Percentiles rank a stretch among this genome's conserved stretches.
These are phyloP conservation scores for Aspergillus hancockii DNA, from an alignment of 495 filamentous ascomycete species.

Conservation along the genomic window DNA sequence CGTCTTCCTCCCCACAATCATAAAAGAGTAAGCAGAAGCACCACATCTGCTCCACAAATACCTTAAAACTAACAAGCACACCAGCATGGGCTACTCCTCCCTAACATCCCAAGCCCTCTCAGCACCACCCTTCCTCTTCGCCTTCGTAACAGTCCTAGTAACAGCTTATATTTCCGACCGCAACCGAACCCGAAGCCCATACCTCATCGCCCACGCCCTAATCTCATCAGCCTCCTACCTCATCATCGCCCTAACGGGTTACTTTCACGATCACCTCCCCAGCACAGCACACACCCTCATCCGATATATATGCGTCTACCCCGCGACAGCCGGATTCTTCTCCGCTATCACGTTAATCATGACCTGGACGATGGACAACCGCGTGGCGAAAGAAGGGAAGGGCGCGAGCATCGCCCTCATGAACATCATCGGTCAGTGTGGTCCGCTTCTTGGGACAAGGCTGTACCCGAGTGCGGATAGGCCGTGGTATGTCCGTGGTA, in stretches of 20 bases:
- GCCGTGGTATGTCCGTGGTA: slow-evolving; percentile 61
- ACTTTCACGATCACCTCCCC: slow-evolving; percentile 39
- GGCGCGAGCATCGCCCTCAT: slow-evolving; percentile 59
- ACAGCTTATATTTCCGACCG: slow-evolving; percentile 56
- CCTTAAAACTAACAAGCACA: slow-evolving; percentile 9
- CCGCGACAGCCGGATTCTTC: slow-evolving; percentile 61
- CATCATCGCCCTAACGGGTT: slow-evolving; percentile 48
- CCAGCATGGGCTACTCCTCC: slow-evolving; percentile 51
- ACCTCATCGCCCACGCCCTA: slow-evolving; percentile 51
- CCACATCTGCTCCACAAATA: not conserved
- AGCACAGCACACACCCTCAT: slow-evolving; percentile 32
- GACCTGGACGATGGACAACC: slow-evolving; percentile 67
- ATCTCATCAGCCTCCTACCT: slow-evolving; percentile 63
- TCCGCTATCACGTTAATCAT: slow-evolving; percentile 62
- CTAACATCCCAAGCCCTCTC: slow-evolving; percentile 54
- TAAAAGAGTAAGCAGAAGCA: slow-evolving; percentile 47
- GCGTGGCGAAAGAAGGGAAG: slow-evolving; percentile 53
- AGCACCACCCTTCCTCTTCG: slow-evolving; percentile 57
- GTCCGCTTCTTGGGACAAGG: slow-evolving; percentile 61
- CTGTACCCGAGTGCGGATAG: slow-evolving; percentile 58
- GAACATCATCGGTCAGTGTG: slow-evolving; percentile 63
- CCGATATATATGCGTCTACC: slow-evolving; percentile 59
- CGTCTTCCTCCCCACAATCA: slow-evolving; percentile 60
- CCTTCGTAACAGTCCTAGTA: slow-evolving; percentile 51
- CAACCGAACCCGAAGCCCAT: slow-evolving; percentile 46